Percentiles rank a stretch among this genome's conserved stretches.
Conservation (phyloP, 805 yeast species). For the Wickerhamomyces bovis region DNA sequence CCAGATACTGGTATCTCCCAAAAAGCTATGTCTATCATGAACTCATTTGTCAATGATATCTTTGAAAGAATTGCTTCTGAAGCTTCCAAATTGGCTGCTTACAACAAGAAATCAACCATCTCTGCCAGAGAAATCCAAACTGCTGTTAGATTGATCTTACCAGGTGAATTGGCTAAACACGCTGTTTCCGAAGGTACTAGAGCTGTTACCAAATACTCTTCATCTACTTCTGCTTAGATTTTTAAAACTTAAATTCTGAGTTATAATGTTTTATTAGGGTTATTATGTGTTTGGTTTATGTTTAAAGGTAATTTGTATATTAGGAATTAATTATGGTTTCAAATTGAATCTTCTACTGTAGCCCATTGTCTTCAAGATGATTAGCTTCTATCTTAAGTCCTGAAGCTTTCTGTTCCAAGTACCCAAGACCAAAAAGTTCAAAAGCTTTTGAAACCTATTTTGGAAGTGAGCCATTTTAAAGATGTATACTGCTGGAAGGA, state of each 20-base stretch:
- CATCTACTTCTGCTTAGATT: constrained; percentile 41
- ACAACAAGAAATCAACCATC: constrained; percentile 96
- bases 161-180: constrained; percentile 98
- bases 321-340: constrained; percentile 27
- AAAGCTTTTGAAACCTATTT: too few species aligned
- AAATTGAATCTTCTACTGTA: neutral
- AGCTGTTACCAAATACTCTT: constrained; percentile 94
- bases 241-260: constrained; percentile 4
- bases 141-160: constrained; percentile 95
- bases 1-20: constrained; percentile 99
- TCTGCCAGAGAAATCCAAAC: constrained; percentile 98
- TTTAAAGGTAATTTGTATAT: constrained; percentile 24
- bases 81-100: constrained; percentile 97
- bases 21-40: constrained; percentile 97
- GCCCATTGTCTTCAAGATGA: neutral
- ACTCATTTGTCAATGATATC: constrained; percentile 96
- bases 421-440: too few species aligned
- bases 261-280: constrained; percentile 20
- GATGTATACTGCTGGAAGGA: too few species aligned
- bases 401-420: too few species aligned
- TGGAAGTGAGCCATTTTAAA: too few species aligned
- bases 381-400: too few species aligned
- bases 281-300: constrained; percentile 21
- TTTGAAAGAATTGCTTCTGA: constrained; percentile 97
- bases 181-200: constrained; percentile 98